Evolutionary conservation across 345 rosid genomes (phyloP).

Genomic region (Salix viminalis): DNA sequence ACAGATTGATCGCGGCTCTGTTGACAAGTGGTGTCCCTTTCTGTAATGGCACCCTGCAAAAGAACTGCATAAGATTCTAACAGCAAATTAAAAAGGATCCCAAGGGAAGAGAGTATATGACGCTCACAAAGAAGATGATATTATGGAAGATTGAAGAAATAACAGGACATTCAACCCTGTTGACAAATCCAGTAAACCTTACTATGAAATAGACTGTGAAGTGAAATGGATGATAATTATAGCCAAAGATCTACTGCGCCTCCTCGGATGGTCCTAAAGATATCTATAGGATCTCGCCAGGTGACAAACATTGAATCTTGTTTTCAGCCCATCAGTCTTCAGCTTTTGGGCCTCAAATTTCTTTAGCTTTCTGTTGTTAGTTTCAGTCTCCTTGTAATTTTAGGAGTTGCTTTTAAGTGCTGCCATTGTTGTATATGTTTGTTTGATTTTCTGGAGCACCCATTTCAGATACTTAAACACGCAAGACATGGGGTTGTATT

Average conservation of each 20-base stretch:
- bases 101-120: neutral
- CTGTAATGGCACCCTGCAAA: neutral
- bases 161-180: neutral
- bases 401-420: neutral
- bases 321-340: neutral
- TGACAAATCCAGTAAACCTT: neutral
- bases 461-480: no score
- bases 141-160: neutral
- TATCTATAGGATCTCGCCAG: neutral
- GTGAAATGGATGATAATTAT: neutral
- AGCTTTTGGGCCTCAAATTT: neutral
- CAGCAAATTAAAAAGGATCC: neutral
- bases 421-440: neutral
- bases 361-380: neutral
- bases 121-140: neutral
- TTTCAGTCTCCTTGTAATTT: neutral
- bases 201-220: neutral
- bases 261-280: neutral
- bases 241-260: neutral
- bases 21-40: neutral
- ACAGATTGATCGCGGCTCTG: neutral
- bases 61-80: neutral
- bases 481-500: neutral
- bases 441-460: no score
- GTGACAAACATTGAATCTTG: neutral